These are phyloP conservation scores for Physaria fendleri DNA, from an alignment of 345 rosid species.

Conservation along the genomic window DNA sequence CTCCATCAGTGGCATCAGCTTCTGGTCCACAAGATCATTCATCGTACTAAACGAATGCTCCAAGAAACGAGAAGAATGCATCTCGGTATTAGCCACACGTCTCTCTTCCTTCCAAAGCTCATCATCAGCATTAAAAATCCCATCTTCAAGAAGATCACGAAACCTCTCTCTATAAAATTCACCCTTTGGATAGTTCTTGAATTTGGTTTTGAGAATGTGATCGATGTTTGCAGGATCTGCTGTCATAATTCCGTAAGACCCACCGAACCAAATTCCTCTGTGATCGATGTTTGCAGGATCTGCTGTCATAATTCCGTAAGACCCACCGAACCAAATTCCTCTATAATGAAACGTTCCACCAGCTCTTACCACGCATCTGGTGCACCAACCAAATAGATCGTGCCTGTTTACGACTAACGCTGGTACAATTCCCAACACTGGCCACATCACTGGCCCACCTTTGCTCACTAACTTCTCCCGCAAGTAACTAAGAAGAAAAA, in stretches of 20 bases:
- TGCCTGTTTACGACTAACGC: constrained; percentile 22
- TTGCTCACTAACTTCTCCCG: constrained; percentile 44
- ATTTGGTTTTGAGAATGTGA: constrained; percentile 56
- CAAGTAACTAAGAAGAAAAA: constrained; percentile 48
- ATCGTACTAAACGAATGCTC: too few species aligned
- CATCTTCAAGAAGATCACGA: constrained; percentile 63
- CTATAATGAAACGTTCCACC: constrained; percentile 57
- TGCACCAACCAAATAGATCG: constrained; percentile 38
- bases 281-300: constrained; percentile 49
- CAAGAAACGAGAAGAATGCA: too few species aligned
- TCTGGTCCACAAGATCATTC: too few species aligned
- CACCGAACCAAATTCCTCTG: constrained; percentile 59
- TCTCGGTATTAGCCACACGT: constrained; percentile 39
- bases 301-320: constrained; percentile 43
- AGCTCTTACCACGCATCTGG: constrained; percentile 36
- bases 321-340: constrained; percentile 57
- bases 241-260: constrained; percentile 44
- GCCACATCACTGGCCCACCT: constrained; percentile 65
- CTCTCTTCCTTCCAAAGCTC: constrained; percentile 64
- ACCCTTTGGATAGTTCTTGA: constrained; percentile 70
- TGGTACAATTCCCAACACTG: constrained; percentile 55
- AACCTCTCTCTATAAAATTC: constrained; percentile 51
- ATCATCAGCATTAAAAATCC: constrained; percentile 61
- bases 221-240: constrained; percentile 53
- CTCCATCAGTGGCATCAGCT: too few species aligned